phyloP scores from a whole-genome alignment of 768 basidiomycete genomes.

The Leccinum boreale region DNA sequence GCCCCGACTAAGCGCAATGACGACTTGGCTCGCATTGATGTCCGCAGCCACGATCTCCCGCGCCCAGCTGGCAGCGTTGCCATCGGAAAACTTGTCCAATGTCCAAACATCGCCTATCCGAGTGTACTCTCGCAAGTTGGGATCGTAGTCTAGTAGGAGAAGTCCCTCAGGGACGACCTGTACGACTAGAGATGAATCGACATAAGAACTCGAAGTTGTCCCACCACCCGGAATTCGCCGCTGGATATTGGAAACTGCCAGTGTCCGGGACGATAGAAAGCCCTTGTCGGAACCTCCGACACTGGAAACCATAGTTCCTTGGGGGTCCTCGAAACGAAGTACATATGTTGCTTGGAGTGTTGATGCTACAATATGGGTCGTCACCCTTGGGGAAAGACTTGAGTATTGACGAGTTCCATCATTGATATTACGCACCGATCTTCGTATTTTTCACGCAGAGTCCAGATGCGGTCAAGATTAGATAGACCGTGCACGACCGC shows the following conservation, averaged over 20 bases:
- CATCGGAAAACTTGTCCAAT: slow-evolving; percentile 27
- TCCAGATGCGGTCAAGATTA: slow-evolving; percentile 60
- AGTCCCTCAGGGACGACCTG: slow-evolving; percentile 69
- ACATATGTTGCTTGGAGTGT: slow-evolving; percentile 54
- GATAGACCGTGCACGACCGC: slow-evolving; percentile 56
- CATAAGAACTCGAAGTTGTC: slow-evolving; percentile 29
- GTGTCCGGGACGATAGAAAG: slow-evolving; percentile 53
- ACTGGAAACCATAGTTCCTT: slow-evolving; percentile 14
- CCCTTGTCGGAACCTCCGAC: slow-evolving; percentile 43
- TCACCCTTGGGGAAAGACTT: slow-evolving; percentile 34
- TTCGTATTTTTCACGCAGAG: slow-evolving; percentile 46
- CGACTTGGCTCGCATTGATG: slow-evolving; percentile 65
- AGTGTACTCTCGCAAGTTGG: slow-evolving; percentile 38
- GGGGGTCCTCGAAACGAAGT: slow-evolving; percentile 44
- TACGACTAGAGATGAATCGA: slow-evolving; percentile 54
- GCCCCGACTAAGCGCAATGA: slow-evolving; percentile 57
- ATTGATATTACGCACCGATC: slow-evolving; percentile 42
- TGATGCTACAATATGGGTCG: slow-evolving; percentile 59
- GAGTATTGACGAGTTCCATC: background rate
- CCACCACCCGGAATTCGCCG: slow-evolving; percentile 19
- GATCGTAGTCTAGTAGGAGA: slow-evolving; percentile 55
- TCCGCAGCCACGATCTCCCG: slow-evolving; percentile 64
- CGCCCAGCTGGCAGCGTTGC: slow-evolving; percentile 20
- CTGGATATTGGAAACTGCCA: slow-evolving; percentile 60
- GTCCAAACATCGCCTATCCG: slow-evolving; percentile 41